Conservation (phyloP, 225 moss, liverwort and hornwort species). For the Neckera pumila region DNA sequence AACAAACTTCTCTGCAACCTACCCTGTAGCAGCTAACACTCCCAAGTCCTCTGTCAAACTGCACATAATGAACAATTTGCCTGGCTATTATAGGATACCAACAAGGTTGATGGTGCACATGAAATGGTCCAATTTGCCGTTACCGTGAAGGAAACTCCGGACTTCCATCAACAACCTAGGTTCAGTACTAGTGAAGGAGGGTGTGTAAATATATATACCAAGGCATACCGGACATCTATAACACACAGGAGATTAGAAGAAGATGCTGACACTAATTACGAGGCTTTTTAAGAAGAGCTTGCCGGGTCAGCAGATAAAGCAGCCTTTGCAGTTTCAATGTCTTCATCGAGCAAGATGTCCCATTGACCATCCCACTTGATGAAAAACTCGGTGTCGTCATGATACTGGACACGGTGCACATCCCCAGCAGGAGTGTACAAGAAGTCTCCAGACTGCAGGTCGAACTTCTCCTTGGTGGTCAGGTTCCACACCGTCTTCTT, state of each 20-base stretch:
- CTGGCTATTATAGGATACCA: background rate
- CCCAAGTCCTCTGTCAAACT: background rate
- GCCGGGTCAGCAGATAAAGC: constrained; percentile 6
- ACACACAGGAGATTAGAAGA: background rate
- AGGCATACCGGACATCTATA: background rate
- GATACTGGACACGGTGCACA: constrained; percentile 46
- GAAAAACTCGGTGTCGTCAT: constrained; percentile 49
- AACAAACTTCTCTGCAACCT: background rate
- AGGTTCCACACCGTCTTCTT: constrained; percentile 56
- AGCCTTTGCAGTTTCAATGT: constrained; percentile 26
- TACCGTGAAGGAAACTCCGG: background rate
- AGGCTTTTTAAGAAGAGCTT: background rate
- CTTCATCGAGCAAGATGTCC: constrained; percentile 50
- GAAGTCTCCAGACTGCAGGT: constrained; percentile 29
- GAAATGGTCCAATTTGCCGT: background rate
- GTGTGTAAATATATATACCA: background rate
- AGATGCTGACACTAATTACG: background rate
- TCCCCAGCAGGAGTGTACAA: constrained; percentile 48
- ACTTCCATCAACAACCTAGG: background rate
- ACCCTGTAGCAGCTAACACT: background rate
- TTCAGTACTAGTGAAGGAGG: background rate
- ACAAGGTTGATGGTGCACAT: background rate
- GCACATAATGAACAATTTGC: background rate
- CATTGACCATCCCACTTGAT: constrained; percentile 46
- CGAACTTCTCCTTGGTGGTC: constrained; percentile 27